These are phyloP conservation scores for Agapanthus africanus DNA, from an alignment of 106 monocot species.

Conservation along the genomic window DNA sequence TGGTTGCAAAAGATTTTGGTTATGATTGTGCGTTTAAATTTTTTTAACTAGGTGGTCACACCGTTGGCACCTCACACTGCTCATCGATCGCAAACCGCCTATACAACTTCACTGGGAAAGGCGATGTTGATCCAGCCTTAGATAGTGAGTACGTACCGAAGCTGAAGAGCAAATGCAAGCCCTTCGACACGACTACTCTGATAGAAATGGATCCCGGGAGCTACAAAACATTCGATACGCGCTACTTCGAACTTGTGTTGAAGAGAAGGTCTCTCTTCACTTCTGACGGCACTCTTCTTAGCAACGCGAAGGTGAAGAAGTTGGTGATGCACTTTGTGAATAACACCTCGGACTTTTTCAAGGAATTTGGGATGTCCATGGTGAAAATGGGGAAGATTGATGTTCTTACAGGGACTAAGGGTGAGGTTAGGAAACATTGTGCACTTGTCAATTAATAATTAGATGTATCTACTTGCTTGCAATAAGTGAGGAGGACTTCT, in stretches of 20 bases:
- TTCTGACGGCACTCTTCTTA: slow-evolving; percentile 37
- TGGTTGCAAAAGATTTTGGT: too few relatives aligned
- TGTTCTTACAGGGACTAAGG: slow-evolving; percentile 38
- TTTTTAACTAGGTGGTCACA: slow-evolving; percentile 36
- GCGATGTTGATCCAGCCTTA: slow-evolving; percentile 37
- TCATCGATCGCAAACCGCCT: slow-evolving; percentile 28
- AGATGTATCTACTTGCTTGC: too few relatives aligned
- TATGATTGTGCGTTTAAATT: too few relatives aligned
- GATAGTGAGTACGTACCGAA: slow-evolving; percentile 23
- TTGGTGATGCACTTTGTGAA: slow-evolving; percentile 1
- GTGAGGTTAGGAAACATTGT: slow-evolving; percentile 51
- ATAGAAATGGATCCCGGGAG: slow-evolving; percentile 54
- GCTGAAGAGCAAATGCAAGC: slow-evolving; percentile 34
- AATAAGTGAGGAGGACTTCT: too few relatives aligned
- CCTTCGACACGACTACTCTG: slow-evolving; percentile 26
- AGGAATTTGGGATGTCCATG: slow-evolving; percentile 31
- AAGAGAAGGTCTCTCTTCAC: slow-evolving; percentile 39
- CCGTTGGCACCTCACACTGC: slow-evolving; percentile 39
- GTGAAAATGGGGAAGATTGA: slow-evolving; percentile 39
- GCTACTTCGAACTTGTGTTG: slow-evolving; percentile 30
- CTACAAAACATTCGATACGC: slow-evolving; percentile 33
- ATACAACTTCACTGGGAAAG: slow-evolving; percentile 48
- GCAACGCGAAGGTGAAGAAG: slow-evolving; percentile 13
- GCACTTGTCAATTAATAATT: slow-evolving; percentile 44
- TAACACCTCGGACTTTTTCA: slow-evolving; percentile 12